phyloP scores from a whole-genome alignment of 768 basidiomycete genomes.

The Lactarius evosmus region DNA sequence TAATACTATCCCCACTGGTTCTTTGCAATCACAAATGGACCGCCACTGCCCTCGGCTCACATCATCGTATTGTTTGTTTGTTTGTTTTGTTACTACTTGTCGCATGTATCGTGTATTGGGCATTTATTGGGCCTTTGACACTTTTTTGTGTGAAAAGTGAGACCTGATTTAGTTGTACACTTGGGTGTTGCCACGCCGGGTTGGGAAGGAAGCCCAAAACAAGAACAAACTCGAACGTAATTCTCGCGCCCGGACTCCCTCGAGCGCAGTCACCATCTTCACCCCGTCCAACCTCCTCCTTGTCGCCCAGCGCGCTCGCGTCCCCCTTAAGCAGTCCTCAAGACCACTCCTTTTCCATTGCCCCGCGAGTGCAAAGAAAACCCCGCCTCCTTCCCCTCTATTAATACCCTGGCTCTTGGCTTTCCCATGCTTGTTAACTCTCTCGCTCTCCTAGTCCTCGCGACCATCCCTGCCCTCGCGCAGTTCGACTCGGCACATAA shows the following conservation, averaged over 20 bases:
- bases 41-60: conserved; percentile 17
- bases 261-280: conserved; percentile 23
- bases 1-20: conserved; percentile 11
- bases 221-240: conserved; percentile 25
- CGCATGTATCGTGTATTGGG: not conserved
- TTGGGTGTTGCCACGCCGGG: conserved; percentile 3
- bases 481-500: conserved; percentile 53
- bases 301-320: conserved; percentile 20
- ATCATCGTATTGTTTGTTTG: conserved; percentile 14
- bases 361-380: not conserved
- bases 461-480: conserved; percentile 25
- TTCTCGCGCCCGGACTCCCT: conserved; percentile 21
- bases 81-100: conserved; percentile 3
- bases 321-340: not conserved
- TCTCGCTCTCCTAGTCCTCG: conserved; percentile 29
- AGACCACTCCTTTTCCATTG: not conserved
- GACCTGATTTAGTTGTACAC: too few species aligned
- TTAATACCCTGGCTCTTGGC: not conserved
- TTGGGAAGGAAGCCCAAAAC: conserved; percentile 23
- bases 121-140: too few species aligned
- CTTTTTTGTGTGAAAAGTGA: too few species aligned
- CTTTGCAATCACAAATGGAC: conserved; percentile 6
- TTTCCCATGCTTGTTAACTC: conserved; percentile 11
- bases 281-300: conserved; percentile 18
- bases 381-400: not conserved